These are phyloP conservation scores for Acanthamoeba sp. DNA, from an alignment of 208 protist genomes.

Conservation along the genomic window DNA sequence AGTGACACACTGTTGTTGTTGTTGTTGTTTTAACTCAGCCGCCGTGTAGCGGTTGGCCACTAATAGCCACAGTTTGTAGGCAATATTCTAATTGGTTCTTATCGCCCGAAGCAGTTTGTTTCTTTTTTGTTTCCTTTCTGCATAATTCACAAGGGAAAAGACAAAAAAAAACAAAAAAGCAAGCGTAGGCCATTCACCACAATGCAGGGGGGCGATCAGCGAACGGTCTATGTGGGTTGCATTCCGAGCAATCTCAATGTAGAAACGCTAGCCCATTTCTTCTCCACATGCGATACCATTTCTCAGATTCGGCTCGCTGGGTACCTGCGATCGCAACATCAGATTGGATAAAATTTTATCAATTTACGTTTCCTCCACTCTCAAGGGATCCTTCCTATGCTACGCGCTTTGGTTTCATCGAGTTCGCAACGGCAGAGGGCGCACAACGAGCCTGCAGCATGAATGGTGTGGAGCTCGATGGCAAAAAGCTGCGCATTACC, in stretches of 20 bases:
- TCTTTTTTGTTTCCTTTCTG: too few relatives aligned
- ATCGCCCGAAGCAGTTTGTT: too few relatives aligned
- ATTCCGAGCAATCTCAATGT: conserved; percentile 19
- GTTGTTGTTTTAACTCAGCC: too few relatives aligned
- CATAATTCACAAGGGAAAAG: too few relatives aligned
- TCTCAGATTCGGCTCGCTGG: conserved; percentile 65
- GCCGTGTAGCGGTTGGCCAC: too few relatives aligned
- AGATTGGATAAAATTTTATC: too few relatives aligned
- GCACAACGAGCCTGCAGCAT: conserved; percentile 23
- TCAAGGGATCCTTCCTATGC: conserved; percentile 52
- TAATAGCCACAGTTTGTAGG: too few relatives aligned
- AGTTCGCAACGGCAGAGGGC: conserved; percentile 21
- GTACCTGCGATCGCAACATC: conserved; percentile 8
- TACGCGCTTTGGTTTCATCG: conserved; percentile 62
- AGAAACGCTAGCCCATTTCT: conserved; percentile 25
- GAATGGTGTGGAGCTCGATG: conserved; percentile 51
- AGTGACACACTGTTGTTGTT: too few relatives aligned
- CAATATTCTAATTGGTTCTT: too few relatives aligned
- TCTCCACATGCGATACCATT: conserved; percentile 52
- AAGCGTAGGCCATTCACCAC: not conserved
- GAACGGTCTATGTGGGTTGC: conserved; percentile 64
- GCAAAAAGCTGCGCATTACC: conserved; percentile 53
- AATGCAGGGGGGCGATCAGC: not conserved
- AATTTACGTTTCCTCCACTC: not conserved
- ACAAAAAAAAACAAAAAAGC: not conserved